Percentiles rank a stretch among this genome's conserved stretches.
Evolutionary conservation across 2,329 filamentous ascomycete species (phyloP).

Genomic region (Fusarium sp.): DNA sequence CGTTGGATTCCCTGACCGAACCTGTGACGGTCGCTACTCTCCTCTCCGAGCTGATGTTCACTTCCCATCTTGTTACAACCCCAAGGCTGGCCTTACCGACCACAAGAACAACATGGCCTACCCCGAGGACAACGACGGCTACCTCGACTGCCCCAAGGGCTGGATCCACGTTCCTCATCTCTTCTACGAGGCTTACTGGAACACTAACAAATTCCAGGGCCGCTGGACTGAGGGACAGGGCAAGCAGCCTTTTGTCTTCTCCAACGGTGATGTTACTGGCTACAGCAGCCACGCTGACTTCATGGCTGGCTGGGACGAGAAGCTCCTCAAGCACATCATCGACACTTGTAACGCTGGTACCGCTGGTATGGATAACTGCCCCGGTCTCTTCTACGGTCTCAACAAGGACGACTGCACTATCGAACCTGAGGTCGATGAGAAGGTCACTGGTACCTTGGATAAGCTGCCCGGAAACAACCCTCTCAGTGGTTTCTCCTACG

Average conservation of each 20-base stretch:
- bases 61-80: slow-evolving; percentile 81
- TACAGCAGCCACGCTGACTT: slow-evolving; percentile 80
- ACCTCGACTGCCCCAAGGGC: slow-evolving; percentile 66
- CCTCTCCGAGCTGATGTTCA: slow-evolving; percentile 74
- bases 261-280: slow-evolving; percentile 77
- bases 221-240: slow-evolving; percentile 67
- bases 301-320: slow-evolving; percentile 76
- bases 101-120: slow-evolving; percentile 75
- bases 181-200: slow-evolving; percentile 71
- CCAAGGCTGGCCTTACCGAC: slow-evolving; percentile 67
- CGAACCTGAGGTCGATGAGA: slow-evolving; percentile 59
- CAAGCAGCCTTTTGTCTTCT: slow-evolving; percentile 73
- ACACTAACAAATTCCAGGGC: slow-evolving; percentile 64
- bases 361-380: slow-evolving; percentile 71
- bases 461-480: slow-evolving; percentile 67
- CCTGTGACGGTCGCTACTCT: slow-evolving; percentile 72
- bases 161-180: slow-evolving; percentile 67
- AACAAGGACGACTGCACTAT: slow-evolving; percentile 66
- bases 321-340: slow-evolving; percentile 73
- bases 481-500: slow-evolving; percentile 64
- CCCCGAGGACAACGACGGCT: slow-evolving; percentile 63
- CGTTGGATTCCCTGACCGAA: slow-evolving; percentile 75
- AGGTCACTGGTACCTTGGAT: slow-evolving; percentile 57
- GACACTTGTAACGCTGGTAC: slow-evolving; percentile 72
- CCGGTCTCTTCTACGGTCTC: slow-evolving; percentile 64